Conservation (phyloP, 257 asterid species). For the Solanum pinnatisectum region DNA sequence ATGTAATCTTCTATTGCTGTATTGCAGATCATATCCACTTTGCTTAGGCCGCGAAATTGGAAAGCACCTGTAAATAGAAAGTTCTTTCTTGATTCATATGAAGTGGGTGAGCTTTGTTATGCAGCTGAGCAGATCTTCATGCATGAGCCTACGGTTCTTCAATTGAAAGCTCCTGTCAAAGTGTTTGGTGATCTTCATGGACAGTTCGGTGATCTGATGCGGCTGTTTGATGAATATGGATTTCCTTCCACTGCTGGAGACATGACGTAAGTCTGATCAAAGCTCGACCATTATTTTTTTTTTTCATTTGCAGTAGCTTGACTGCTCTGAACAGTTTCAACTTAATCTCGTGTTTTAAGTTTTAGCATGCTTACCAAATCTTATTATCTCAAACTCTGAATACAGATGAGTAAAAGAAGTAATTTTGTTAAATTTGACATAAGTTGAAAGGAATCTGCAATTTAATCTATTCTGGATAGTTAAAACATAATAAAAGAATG, state of each 20-base stretch:
- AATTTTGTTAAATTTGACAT: not conserved
- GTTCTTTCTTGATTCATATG: conserved; percentile 93
- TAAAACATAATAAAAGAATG: not conserved
- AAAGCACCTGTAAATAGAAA: conserved; percentile 82
- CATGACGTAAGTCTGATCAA: conserved; percentile 62
- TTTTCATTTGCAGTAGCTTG: not conserved
- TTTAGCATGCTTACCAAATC: not conserved
- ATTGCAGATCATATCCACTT: conserved; percentile 75
- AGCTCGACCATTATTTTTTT: not conserved
- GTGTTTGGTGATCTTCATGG: conserved; percentile 99
- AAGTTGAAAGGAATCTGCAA: not conserved
- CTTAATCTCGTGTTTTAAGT: not conserved
- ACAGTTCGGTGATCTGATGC: conserved; percentile 96
- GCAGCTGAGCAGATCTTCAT: conserved; percentile 98
- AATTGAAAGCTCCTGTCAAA: conserved; percentile 93
- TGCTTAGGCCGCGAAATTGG: conserved; percentile 96
- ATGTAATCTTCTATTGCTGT: not conserved
- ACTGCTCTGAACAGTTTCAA: not conserved
- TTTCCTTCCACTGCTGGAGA: conserved; percentile 99
- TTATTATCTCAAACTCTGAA: not conserved
- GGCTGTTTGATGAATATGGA: conserved; percentile 98
- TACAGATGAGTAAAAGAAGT: not conserved
- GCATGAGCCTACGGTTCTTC: conserved; percentile 97
- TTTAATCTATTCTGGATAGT: not conserved
- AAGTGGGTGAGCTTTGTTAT: conserved; percentile 96